Conservation (phyloP, 1,139 yeast species). For the Yarrowia galli region DNA sequence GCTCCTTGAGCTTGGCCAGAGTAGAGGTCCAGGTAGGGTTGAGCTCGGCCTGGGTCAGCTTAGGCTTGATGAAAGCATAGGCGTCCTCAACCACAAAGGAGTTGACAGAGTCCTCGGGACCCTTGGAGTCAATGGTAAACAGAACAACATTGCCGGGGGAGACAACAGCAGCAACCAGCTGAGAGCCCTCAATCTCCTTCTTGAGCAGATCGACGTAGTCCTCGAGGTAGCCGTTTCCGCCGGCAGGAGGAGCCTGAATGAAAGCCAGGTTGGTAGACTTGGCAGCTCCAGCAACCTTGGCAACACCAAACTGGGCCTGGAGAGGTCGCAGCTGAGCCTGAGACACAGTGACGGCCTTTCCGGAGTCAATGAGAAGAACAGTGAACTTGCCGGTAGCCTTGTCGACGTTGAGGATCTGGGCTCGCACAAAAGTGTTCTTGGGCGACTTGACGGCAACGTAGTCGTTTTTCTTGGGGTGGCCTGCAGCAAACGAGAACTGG, state of each 20-base stretch:
- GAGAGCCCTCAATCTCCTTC: constrained; percentile 62
- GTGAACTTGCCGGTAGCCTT: constrained; percentile 57
- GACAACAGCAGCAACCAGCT: constrained; percentile 63
- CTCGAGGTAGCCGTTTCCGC: constrained; percentile 64
- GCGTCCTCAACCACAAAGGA: constrained; percentile 68
- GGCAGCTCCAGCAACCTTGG: constrained; percentile 62
- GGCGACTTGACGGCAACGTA: constrained; percentile 64
- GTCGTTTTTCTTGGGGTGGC: constrained; percentile 63
- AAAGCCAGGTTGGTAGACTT: constrained; percentile 63
- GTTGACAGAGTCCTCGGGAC: constrained; percentile 69
- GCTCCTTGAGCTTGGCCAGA: constrained; percentile 52
- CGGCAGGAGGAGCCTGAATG: constrained; percentile 65
- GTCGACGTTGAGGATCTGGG: constrained; percentile 61
- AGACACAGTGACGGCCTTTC: constrained; percentile 62
- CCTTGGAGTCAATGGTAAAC: constrained; percentile 66
- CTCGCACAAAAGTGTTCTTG: constrained; percentile 67
- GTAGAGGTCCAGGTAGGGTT: constrained; percentile 43
- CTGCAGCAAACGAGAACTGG: constrained; percentile 45
- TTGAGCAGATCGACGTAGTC: constrained; percentile 67
- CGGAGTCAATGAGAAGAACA: constrained; percentile 71
- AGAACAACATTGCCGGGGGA: constrained; percentile 55
- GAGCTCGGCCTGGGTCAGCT: constrained; percentile 53
- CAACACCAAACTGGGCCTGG: constrained; percentile 59
- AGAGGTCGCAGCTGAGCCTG: constrained; percentile 60
- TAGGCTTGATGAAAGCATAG: constrained; percentile 62